Conservation (phyloP, 805 yeast genomes). For the Yamadazyma akitaensis region DNA sequence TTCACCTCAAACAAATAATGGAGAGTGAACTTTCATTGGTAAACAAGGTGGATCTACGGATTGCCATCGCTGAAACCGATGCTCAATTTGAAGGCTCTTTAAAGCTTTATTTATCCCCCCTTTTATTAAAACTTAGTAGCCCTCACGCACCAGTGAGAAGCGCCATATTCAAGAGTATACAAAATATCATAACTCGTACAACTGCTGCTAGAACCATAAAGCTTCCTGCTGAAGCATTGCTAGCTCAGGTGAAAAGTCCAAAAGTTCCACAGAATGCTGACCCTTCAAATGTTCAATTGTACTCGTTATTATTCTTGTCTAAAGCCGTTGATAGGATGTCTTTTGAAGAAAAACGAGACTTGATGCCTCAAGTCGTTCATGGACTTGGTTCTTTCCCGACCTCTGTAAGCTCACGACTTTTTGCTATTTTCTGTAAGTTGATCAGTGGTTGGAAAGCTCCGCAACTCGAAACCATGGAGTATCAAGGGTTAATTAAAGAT, state of each 20-base stretch:
- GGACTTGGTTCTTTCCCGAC: conserved; percentile 41
- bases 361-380: conserved; percentile 48
- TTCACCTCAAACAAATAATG: neutral
- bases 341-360: conserved; percentile 28
- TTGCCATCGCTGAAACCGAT: conserved; percentile 72
- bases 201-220: conserved; percentile 51
- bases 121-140: conserved; percentile 75
- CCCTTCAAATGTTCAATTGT: conserved; percentile 51
- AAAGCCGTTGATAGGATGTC: conserved; percentile 61
- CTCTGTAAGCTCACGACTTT: conserved; percentile 52
- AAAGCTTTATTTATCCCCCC: conserved; percentile 66
- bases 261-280: conserved; percentile 38
- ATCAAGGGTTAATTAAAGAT: conserved; percentile 28
- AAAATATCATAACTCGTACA: conserved; percentile 65
- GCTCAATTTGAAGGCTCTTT: conserved; percentile 60
- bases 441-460: conserved; percentile 49
- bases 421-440: conserved; percentile 56
- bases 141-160: conserved; percentile 61
- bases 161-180: conserved; percentile 63
- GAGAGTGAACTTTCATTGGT: conserved; percentile 54
- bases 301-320: conserved; percentile 63
- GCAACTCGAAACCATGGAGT: conserved; percentile 43
- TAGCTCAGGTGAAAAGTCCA: conserved; percentile 62
- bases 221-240: conserved; percentile 61
- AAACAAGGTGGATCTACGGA: conserved; percentile 75